A percentile compares a stretch with the other conserved stretches of the same genome.
Conservation (phyloP, 2,329 filamentous ascomycete genomes). For the Ceratocystis papillata region DNA sequence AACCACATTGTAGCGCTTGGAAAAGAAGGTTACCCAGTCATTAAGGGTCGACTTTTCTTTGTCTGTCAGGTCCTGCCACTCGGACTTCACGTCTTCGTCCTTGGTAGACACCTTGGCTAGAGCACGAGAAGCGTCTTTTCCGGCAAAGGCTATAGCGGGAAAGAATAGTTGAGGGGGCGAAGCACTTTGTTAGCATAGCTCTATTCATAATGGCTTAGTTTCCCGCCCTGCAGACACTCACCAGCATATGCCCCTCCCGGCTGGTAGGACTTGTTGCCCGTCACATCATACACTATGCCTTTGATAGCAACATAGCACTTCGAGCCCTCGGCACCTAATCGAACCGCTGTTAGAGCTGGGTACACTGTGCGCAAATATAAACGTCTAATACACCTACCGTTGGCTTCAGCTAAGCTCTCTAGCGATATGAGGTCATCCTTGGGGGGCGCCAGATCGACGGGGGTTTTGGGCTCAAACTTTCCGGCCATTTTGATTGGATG, state of each 20-base stretch:
- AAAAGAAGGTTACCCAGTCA: constrained; percentile 95
- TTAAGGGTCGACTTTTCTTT: constrained; percentile 76
- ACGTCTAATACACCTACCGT: constrained; percentile 52
- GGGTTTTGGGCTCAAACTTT: constrained; percentile 67
- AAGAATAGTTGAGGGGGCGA: not conserved
- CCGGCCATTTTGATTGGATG: constrained; percentile 35
- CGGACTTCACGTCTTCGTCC: constrained; percentile 65
- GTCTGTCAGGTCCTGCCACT: constrained; percentile 73
- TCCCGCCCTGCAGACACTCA: constrained; percentile 35
- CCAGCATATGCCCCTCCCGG: constrained; percentile 75
- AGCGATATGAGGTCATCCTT: constrained; percentile 78
- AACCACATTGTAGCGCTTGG: constrained; percentile 89
- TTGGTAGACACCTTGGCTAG: constrained; percentile 81
- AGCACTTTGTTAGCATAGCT: not conserved
- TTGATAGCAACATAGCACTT: constrained; percentile 62
- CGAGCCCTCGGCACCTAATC: constrained; percentile 50
- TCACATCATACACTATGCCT: constrained; percentile 90
- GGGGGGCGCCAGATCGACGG: constrained; percentile 67
- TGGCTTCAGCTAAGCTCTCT: constrained; percentile 67
- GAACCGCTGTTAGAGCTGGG: not conserved
- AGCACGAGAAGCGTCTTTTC: constrained; percentile 89
- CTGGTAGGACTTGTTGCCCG: constrained; percentile 75
- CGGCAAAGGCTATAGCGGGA: constrained; percentile 64
- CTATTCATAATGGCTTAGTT: not conserved
- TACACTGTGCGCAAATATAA: not conserved